Base-by-base conservation (phyloP, 2,329 filamentous ascomycete genomes). In the Arthrobotrys sinensis region DNA sequence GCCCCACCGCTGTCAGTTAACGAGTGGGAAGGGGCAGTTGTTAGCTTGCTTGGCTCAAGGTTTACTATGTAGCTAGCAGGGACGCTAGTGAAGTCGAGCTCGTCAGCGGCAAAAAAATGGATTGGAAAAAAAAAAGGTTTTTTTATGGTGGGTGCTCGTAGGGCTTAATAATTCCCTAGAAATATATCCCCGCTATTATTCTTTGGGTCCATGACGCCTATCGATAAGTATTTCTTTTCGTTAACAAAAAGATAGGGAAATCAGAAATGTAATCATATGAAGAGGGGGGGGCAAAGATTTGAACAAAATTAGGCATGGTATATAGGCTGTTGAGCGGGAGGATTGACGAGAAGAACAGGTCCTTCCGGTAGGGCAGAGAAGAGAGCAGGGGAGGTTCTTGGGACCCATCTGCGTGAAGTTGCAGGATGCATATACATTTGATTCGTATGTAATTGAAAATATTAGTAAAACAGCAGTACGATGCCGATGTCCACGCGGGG, bases 151-250 rank as follows among this genome's bases (percentile, higher is more conserved):
- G 45, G 67, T 62, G 32, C 45, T 46, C 46, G 16, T 55, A 72
- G 68, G 68, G 68, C 68, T 72, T 72, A 72, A 71, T 71, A 65
- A 66, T 66, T 73, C 66, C 10, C 48, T 21, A 65, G 50, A 60
- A 62, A 52, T 60, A 60, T 48, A 66, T 45, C 70, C 70, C 70
- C 70, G 69, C 69, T 73, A 73, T 62, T n/a, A 3, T 1, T 38
- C 2, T 16, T n/a, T 11, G 48, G 46, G 40, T 34, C 12, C 16
- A 66, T 71, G 50, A 60, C 52, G 70, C 70, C 70, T 75, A 75
- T 75, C 70, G 70, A 75, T 75, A 75, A 75, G 62, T 60, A 10
- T 14, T 14, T 55, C n/a, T 14, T 34, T 55, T 36, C 8, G 19
- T 24, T 32, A 11, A 10, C 4, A 14, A 12, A 1, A 3, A 36